These are phyloP conservation scores for Aurifilum marmelostoma DNA, from an alignment of 2,329 filamentous ascomycete species.

Conservation along the genomic window DNA sequence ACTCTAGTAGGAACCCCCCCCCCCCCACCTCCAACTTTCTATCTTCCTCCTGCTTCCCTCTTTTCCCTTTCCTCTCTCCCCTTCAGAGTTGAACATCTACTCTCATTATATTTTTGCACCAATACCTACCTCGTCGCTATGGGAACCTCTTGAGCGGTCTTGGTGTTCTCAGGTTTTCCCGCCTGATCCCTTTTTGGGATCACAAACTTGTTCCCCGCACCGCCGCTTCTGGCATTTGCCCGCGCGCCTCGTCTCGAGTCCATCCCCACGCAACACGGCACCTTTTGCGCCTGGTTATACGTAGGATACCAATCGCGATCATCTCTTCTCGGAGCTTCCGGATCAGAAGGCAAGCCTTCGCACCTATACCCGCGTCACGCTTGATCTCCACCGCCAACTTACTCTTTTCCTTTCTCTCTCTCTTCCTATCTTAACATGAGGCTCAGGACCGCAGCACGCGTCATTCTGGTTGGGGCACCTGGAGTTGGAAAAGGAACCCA, in stretches of 20 bases:
- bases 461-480: slow-evolving; percentile 95
- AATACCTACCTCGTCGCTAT: slow-evolving; percentile 27
- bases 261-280: neutral
- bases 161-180: slow-evolving; percentile 7
- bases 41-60: neutral
- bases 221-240: slow-evolving; percentile 1
- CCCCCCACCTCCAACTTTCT: neutral
- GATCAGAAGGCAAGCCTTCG: slow-evolving; percentile 26
- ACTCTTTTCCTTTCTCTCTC: neutral
- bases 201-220: slow-evolving; percentile 20
- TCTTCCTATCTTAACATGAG: slow-evolving; percentile 51
- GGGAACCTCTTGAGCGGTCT: slow-evolving; percentile 29
- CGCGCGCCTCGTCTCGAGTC: neutral
- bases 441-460: slow-evolving; percentile 80
- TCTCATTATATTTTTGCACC: slow-evolving; percentile 12
- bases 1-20: neutral
- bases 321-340: slow-evolving; percentile 2
- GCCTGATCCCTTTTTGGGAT: slow-evolving; percentile 27
- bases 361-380: slow-evolving; percentile 22
- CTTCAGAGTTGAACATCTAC: slow-evolving; percentile 10
- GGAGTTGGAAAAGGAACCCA: slow-evolving; percentile 97
- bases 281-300: neutral
- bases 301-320: neutral
- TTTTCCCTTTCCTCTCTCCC: neutral
- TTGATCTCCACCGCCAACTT: slow-evolving; percentile 18